Conservation (phyloP, 148 eudicot genomes). For the Drosera capensis region DNA sequence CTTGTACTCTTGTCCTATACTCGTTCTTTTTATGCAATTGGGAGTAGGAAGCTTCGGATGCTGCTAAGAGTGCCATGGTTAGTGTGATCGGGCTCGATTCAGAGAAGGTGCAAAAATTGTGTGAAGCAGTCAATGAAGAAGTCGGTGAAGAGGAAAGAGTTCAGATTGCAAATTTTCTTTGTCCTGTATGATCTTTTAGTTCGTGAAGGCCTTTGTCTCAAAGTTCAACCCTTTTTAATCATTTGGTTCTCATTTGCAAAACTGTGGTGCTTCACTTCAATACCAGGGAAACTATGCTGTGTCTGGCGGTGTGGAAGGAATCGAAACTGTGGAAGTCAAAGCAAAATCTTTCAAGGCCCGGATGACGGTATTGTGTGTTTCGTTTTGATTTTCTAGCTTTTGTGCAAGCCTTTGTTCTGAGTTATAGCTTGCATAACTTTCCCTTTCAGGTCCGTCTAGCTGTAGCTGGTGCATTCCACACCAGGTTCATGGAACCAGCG, state of each 20-base stretch:
- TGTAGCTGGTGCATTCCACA: conserved; percentile 84
- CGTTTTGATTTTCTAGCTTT: conserved; percentile 3
- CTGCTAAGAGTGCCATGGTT: conserved; percentile 77
- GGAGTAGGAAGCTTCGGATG: conserved; percentile 70
- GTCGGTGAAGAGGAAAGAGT: conserved; percentile 65
- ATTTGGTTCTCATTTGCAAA: no score
- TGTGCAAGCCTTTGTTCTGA: neutral
- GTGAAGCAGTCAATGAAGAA: conserved; percentile 91
- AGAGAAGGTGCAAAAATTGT: conserved; percentile 60
- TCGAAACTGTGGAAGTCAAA: conserved; percentile 89
- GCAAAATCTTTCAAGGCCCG: conserved; percentile 97
- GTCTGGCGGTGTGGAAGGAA: conserved; percentile 86
- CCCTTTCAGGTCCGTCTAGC: conserved; percentile 61
- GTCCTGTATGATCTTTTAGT: conserved; percentile 32
- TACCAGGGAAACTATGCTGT: conserved; percentile 98
- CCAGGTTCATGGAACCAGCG: conserved; percentile 86
- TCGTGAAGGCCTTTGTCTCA: neutral
- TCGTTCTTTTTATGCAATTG: neutral
- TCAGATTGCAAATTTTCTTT: conserved; percentile 76
- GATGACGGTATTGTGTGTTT: conserved; percentile 75
- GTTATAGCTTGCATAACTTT: neutral
- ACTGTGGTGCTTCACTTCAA: no score
- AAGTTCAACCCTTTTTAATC: no score
- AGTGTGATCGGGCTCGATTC: conserved; percentile 83
- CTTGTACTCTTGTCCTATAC: neutral